Conservation (phyloP, 192 early-diverging fungal species). For the Coemansia sp. region DNA sequence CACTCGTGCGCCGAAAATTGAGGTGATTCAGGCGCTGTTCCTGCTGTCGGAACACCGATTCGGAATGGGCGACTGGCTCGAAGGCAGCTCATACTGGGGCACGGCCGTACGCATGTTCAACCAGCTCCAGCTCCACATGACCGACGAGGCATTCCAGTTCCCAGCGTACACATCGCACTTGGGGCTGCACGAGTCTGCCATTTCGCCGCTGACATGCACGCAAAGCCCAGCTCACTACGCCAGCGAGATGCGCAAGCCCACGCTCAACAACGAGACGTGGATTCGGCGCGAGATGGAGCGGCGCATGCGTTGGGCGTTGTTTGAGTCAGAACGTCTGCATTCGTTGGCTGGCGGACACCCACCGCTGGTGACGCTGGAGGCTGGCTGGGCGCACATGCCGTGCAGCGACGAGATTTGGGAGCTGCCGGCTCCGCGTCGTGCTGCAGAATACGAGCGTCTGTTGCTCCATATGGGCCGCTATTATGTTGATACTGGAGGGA, state of each 20-base stretch:
- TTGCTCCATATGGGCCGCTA: slow-evolving; percentile 55
- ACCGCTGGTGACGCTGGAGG: slow-evolving; percentile 52
- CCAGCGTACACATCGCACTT: slow-evolving; percentile 55
- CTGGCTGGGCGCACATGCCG: slow-evolving; percentile 56
- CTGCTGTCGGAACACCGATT: slow-evolving; percentile 48
- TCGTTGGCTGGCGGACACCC: slow-evolving; percentile 44
- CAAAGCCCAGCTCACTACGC: slow-evolving; percentile 54
- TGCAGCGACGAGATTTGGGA: slow-evolving; percentile 56
- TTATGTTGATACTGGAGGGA: slow-evolving; percentile 53
- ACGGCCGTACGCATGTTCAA: slow-evolving; percentile 55
- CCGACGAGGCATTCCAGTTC: slow-evolving; percentile 54
- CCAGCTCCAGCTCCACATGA: slow-evolving; percentile 54
- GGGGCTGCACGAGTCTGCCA: slow-evolving; percentile 49
- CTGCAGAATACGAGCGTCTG: slow-evolving; percentile 52
- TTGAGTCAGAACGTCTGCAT: slow-evolving; percentile 52
- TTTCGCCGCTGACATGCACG: slow-evolving; percentile 39
- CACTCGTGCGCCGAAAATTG: slow-evolving; percentile 33
- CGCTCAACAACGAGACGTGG: slow-evolving; percentile 45
- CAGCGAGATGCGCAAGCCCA: slow-evolving; percentile 39
- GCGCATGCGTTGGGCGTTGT: slow-evolving; percentile 52
- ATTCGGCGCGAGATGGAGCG: slow-evolving; percentile 51
- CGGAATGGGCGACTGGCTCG: slow-evolving; percentile 51
- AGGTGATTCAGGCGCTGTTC: slow-evolving; percentile 48
- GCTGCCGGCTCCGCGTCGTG: slow-evolving; percentile 29
- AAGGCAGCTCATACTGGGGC: slow-evolving; percentile 52